phyloP scores from a whole-genome alignment of 768 basidiomycete genomes.

The Boletus fagicola region DNA sequence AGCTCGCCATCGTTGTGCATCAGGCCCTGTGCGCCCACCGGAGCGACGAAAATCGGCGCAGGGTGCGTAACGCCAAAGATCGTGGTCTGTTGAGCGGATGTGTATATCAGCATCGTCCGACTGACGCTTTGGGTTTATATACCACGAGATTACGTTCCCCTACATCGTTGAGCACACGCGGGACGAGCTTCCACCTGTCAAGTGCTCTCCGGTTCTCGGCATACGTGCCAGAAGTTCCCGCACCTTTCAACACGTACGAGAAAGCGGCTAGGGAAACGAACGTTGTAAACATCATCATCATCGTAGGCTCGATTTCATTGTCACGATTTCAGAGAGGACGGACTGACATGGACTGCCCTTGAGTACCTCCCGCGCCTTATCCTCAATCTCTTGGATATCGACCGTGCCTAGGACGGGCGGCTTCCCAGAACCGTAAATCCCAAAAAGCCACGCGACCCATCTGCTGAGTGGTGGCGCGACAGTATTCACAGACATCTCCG shows the following conservation, averaged over 20 bases:
- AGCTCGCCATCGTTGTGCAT: conserved; percentile 45
- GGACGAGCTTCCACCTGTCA: conserved; percentile 54
- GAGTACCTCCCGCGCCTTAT: conserved; percentile 57
- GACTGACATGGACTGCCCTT: conserved; percentile 52
- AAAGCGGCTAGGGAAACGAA: conserved; percentile 49
- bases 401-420: conserved; percentile 51
- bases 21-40: conserved; percentile 55
- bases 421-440: conserved; percentile 23
- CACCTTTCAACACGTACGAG: conserved; percentile 67
- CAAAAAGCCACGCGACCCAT: conserved; percentile 23
- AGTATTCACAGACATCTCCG: conserved; percentile 19
- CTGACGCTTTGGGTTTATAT: neutral
- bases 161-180: conserved; percentile 54
- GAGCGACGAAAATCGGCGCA: conserved; percentile 50
- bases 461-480: conserved; percentile 21
- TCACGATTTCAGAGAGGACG: neutral
- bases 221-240: conserved; percentile 65
- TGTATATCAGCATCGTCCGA: neutral
- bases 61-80: conserved; percentile 48
- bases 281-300: neutral
- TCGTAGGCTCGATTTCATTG: neutral
- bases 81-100: conserved; percentile 45
- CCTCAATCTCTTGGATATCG: conserved; percentile 60
- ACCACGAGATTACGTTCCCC: conserved; percentile 51
- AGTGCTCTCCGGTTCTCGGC: conserved; percentile 60